Evolutionary conservation across 257 asterid genomes (phyloP), one percentile per base, ranked within the genome.

Genomic region (Ilex asprella): DNA sequence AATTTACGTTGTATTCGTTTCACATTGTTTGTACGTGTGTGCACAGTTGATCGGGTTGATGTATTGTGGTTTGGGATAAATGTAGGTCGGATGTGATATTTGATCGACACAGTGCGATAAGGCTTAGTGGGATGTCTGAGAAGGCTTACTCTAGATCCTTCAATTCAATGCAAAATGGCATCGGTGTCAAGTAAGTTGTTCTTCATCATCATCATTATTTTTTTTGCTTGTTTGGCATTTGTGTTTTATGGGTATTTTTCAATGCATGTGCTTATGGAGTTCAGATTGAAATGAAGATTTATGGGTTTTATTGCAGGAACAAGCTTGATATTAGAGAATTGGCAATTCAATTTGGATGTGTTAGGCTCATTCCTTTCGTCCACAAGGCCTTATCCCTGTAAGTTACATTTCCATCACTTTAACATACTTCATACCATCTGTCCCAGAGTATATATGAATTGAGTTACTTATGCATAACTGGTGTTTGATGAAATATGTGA

Each of bases 341-440:
- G 73, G 96, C 88, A 10, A 85, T 92, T 76, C 99, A 87, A 68
- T 92, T 92, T 61, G 97, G 99, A 39, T 89, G 97, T 30, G 78
- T 93, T 27, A 79, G 97, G 59, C 87, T 92, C 69, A 82, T 89
- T 60, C 97, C 97, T 31, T 78, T 82, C 52, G 96, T 78, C 49
- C 86, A 62, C 68, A 92, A 81, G 66, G 92, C 94, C 60, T 67
- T 92, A 12, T 69, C 95, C 12, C 50, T 67, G 97, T 89, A 79
- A 89, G 96, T 70, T 61, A 69, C 1, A 13, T 29, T 6, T 7
- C n/a, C 7, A 6, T 41, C 12, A 6, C 47, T 11, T 41, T 11
- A 6, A 6, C 47, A 41, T 41, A 6, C 12, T 41, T 1, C 10
- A 11, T 6, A 0, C 47, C 47, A 6, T 6, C 47, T 41, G 27